Evolutionary conservation across 2,329 filamentous ascomycete genomes (phyloP), one percentile per base, ranked within the genome.

Genomic region (Drechslerella dactyloides): DNA sequence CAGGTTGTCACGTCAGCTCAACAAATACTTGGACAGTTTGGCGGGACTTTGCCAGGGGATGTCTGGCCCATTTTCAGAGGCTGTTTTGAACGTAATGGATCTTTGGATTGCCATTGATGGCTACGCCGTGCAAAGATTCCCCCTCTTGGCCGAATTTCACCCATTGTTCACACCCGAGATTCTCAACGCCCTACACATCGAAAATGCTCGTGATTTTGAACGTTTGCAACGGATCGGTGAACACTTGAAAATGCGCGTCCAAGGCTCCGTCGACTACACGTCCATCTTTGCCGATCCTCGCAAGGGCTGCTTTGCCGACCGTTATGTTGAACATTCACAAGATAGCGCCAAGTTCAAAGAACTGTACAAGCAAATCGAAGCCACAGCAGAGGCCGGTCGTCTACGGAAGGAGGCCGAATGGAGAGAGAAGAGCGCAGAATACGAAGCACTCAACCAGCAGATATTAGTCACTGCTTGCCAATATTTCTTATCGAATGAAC

Each of bases 51-150:
- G 85, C 69, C 74, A 81, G 0, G 68, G 75, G 2, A 81, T 84
- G 64, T 80, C 82, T 0, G 83, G 84, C 54, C 81, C 84, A 23
- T 83, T 81, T 74, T 86, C 85, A 27, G 65, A 78, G 0, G 81
- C 84, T 74, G 77, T 89, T 0, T 79, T 90, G 0, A 81, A 79
- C 6, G 48, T 86, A 0, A 82, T 89, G 75, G 83, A 85, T 55
- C 74, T 87, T 0, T 90, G 87, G 87, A 76, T 84, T 1, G 75
- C 77, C 0, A 81, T 89, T 76, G 88, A 90, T 72, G 75, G 79
- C 10, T 77, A 76, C n/a, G 82, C 83, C 0, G 77, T 80, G 0
- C 10, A 50, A 0, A 69, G 73, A 0, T 85, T 80, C 52, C 82
- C 83, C 0, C 76, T 88, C 0, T 77, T 90, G 0, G 30, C 54